Percentiles rank a stretch among this genome's conserved stretches.
These are phyloP conservation scores for Actinidia chinensis DNA, from an alignment of 179 eudicot genomes.

Conservation along the genomic window DNA sequence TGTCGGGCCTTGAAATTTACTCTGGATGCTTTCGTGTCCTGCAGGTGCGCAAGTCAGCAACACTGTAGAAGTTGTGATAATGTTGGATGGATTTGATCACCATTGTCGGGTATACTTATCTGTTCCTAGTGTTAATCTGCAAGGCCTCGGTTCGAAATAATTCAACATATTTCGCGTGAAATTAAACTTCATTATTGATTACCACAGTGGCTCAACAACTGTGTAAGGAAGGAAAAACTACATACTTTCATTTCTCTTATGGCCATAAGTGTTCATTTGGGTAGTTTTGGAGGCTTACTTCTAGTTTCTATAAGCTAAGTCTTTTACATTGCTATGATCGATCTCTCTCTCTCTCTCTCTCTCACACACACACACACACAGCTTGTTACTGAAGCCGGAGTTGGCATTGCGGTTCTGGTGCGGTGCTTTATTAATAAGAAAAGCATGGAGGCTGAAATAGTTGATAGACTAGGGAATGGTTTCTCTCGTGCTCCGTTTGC, in stretches of 20 bases:
- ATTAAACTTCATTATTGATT: constrained; percentile 2
- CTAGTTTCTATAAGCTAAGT: constrained; percentile 8
- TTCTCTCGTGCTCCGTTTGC: constrained; percentile 96
- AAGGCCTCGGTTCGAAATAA: background rate
- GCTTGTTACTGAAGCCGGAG: constrained; percentile 84
- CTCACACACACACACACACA: constrained; percentile 33
- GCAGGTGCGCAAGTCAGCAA: constrained; percentile 93
- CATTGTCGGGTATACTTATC: constrained; percentile 77
- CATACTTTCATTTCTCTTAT: constrained; percentile 80
- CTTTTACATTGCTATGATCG: constrained; percentile 20
- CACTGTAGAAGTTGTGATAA: constrained; percentile 98
- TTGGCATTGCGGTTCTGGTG: constrained; percentile 83
- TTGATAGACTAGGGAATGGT: constrained; percentile 93
- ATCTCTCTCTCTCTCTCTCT: constrained; percentile 24
- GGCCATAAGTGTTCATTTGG: constrained; percentile 86
- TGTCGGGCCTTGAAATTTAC: too few species aligned
- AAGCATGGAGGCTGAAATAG: constrained; percentile 75
- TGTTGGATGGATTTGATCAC: constrained; percentile 97
- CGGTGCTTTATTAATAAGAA: constrained; percentile 79
- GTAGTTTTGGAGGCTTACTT: constrained; percentile 44
- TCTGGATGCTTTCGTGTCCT: constrained; percentile 17
- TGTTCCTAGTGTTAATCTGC: constrained; percentile 8
- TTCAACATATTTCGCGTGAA: background rate
- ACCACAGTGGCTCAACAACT: constrained; percentile 95
- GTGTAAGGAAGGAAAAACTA: constrained; percentile 90